Evolutionary conservation across 495 filamentous ascomycete species (phyloP), one percentile per base, ranked within the genome.

Genomic region (Usnea hakonensis): DNA sequence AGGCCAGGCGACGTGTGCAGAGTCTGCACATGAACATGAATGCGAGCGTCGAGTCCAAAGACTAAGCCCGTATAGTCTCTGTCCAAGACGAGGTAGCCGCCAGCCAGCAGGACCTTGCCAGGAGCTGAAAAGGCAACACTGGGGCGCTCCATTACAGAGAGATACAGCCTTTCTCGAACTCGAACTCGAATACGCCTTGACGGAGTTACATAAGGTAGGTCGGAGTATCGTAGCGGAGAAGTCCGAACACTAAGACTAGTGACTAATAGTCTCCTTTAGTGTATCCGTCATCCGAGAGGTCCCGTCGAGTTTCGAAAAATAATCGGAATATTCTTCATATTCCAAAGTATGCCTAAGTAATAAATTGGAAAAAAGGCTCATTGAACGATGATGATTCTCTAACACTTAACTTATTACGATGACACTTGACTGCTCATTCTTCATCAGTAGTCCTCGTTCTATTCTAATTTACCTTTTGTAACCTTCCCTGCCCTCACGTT

Each of bases 1-100:
- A 85, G 79, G 41, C 84, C 85, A 28, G 75, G 71, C 81, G 43
- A 80, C 82, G 67, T 73, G 73, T 61, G 81, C 26, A 83, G 70
- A 53, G 79, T 75, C 67, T 87, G 81, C 23, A 93, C 88, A 64
- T 90, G 74, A 57, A 91, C 85, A 73, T 97, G 91, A 66, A 98
- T 96, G 60, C 94, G 83, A 55, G 94, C 93, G 74, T 92, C 90
- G 57, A 98, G 88, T 19, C 91, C 94, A 72, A 97, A 96, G 9
- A 97, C 93, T 21, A 96, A 84, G 13, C 87, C 95, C 3, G 90
- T 92, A 70, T 95, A 92, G 43, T 81, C 78, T 56, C 88, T 85
- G 76, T 97, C 95, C 28, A 98, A 86, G 11, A 97, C 91, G 16
- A 98, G 85, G 71, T 97, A 98, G 46, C 94, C 94, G 43, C 94